Conservation (phyloP, 2,329 filamentous ascomycete species). For the Talaromyces pinophilus region DNA sequence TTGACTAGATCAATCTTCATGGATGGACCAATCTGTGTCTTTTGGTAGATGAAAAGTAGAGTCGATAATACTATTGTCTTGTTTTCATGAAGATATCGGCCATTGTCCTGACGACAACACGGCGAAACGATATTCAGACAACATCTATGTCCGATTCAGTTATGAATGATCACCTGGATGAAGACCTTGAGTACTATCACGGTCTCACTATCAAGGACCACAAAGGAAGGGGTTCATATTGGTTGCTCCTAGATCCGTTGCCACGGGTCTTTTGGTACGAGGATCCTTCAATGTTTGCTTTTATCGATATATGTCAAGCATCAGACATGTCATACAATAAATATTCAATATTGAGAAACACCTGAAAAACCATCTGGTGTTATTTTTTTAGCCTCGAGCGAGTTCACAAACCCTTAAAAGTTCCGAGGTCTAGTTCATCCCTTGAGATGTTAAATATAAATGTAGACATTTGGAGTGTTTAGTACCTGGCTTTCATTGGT, state of each 20-base stretch:
- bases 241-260: background rate
- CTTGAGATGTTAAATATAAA: background rate
- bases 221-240: background rate
- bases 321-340: conserved; percentile 18
- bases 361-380: background rate
- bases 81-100: background rate
- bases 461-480: background rate
- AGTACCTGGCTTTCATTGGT: background rate
- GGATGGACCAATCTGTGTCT: background rate
- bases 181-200: background rate
- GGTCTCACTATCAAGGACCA: background rate
- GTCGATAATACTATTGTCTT: background rate
- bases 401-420: background rate
- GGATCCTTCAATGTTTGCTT: background rate
- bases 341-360: background rate
- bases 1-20: background rate
- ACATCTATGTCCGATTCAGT: background rate
- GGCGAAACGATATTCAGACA: background rate
- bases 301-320: background rate
- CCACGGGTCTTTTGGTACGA: background rate
- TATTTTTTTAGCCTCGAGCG: background rate
- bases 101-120: background rate
- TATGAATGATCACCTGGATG: background rate
- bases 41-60: background rate
- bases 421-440: background rate